Percentiles rank a stretch among this genome's conserved stretches.
These are phyloP conservation scores for Dalbergia cochinchinensis DNA, from an alignment of 306 rosid genomes.

Conservation along the genomic window DNA sequence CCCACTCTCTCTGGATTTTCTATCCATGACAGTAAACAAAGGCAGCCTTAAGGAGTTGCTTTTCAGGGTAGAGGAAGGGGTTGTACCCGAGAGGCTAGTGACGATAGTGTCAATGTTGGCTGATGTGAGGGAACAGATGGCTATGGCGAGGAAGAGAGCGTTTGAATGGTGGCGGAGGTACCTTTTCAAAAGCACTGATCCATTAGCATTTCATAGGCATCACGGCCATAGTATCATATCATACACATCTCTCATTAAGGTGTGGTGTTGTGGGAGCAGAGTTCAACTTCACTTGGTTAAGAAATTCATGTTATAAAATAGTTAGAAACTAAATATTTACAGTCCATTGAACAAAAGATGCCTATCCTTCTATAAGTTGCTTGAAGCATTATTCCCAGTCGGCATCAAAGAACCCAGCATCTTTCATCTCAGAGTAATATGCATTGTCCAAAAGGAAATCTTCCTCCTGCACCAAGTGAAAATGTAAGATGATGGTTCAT, in stretches of 20 bases:
- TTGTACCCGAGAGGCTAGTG: too few species aligned
- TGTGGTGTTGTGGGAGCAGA: slow-evolving; percentile 47
- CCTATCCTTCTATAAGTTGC: slow-evolving; percentile 33
- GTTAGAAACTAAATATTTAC: slow-evolving; percentile 50
- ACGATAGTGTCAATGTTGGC: too few species aligned
- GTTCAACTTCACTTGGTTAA: slow-evolving; percentile 69
- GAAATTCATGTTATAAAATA: slow-evolving; percentile 66
- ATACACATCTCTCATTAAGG: slow-evolving; percentile 20
- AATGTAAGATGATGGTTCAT: slow-evolving; percentile 26
- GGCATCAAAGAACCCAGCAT: slow-evolving; percentile 91
- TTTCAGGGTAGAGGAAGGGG: too few species aligned
- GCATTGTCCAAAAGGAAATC: slow-evolving; percentile 78
- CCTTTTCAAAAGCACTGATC: slow-evolving; percentile 53
- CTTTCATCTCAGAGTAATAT: slow-evolving; percentile 86
- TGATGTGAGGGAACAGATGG: too few species aligned
- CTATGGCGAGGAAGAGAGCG: background rate
- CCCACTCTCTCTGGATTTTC: too few species aligned
- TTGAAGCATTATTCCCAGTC: slow-evolving; percentile 69
- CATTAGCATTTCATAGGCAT: slow-evolving; percentile 53
- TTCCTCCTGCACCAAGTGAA: slow-evolving; percentile 64
- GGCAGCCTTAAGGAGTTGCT: too few species aligned
- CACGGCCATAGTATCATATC: slow-evolving; percentile 33
- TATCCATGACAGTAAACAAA: too few species aligned
- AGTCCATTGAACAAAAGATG: slow-evolving; percentile 23
- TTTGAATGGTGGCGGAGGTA: slow-evolving; percentile 55